Percentiles rank a stretch among this genome's conserved stretches.
Evolutionary conservation across 2,329 filamentous ascomycete genomes (phyloP).

Genomic region (Hypoxylon sp.): DNA sequence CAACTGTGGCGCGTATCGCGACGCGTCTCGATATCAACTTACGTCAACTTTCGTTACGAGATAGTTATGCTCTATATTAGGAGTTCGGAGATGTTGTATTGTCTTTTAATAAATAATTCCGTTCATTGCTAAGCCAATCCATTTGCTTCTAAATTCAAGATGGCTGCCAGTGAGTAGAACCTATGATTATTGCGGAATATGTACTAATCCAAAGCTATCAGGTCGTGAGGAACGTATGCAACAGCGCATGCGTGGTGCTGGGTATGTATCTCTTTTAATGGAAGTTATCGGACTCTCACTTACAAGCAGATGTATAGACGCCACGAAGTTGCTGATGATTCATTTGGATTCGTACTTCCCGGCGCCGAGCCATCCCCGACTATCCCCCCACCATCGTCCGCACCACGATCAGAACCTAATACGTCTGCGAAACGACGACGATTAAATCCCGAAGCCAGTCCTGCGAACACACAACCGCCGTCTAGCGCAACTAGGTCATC

Average conservation of each 20-base stretch:
- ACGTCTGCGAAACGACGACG: slow-evolving; percentile 59
- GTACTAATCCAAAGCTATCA: slow-evolving; percentile 39
- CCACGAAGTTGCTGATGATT: slow-evolving; percentile 66
- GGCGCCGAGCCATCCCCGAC: slow-evolving; percentile 42
- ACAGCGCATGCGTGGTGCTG: slow-evolving; percentile 70
- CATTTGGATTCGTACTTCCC: slow-evolving; percentile 63
- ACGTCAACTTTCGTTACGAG: slow-evolving; percentile 1
- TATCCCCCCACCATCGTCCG: slow-evolving; percentile 36
- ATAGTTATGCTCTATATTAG: too few species aligned
- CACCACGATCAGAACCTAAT: slow-evolving; percentile 54
- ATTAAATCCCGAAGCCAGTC: slow-evolving; percentile 41
- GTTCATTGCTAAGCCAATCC: too few species aligned
- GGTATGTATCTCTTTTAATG: slow-evolving; percentile 55
- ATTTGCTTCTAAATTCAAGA: slow-evolving; percentile 19
- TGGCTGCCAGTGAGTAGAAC: slow-evolving; percentile 48
- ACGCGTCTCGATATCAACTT: slow-evolving; percentile 25
- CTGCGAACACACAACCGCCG: slow-evolving; percentile 25
- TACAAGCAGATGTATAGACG: slow-evolving; percentile 49
- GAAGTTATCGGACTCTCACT: too few species aligned
- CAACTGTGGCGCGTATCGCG: slow-evolving; percentile 29
- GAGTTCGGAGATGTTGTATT: too few species aligned
- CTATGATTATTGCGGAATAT: neutral
- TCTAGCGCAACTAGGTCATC: slow-evolving; percentile 35
- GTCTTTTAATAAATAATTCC: too few species aligned
- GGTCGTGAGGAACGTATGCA: slow-evolving; percentile 70